Evolutionary conservation across 306 rosid genomes (phyloP).

Genomic region (Dalbergia oliveri): DNA sequence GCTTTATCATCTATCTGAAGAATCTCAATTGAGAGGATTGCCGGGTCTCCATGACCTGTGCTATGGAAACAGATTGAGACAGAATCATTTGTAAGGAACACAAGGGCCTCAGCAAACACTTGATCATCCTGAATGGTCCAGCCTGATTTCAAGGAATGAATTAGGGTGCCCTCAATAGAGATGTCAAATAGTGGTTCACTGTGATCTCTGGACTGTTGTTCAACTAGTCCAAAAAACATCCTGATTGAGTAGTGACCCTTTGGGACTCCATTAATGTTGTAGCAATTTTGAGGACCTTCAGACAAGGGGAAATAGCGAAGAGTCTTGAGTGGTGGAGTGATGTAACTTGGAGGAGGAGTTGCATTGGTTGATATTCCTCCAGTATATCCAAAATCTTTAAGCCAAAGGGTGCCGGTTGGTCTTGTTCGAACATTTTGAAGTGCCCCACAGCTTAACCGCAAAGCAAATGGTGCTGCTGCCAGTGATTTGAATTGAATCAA

Average conservation of each 20-base stretch:
- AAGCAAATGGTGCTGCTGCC: conserved; percentile 69
- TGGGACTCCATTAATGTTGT: conserved; percentile 64
- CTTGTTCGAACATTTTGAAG: conserved; percentile 59
- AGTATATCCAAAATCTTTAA: conserved; percentile 74
- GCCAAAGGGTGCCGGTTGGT: conserved; percentile 74
- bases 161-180: conserved; percentile 80
- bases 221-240: conserved; percentile 74
- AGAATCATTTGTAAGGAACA: conserved; percentile 65
- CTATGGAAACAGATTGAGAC: conserved; percentile 84
- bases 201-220: conserved; percentile 47
- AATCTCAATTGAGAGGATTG: conserved; percentile 79
- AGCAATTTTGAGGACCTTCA: conserved; percentile 85
- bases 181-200: conserved; percentile 75
- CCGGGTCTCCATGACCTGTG: conserved; percentile 93
- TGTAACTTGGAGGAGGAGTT: conserved; percentile 52
- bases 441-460: conserved; percentile 89
- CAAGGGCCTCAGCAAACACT: conserved; percentile 70
- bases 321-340: conserved; percentile 71
- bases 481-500: conserved; percentile 25
- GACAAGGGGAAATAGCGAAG: conserved; percentile 76
- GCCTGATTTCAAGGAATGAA: conserved; percentile 72
- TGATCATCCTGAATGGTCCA: conserved; percentile 71
- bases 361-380: conserved; percentile 88
- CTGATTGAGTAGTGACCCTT: conserved; percentile 77
- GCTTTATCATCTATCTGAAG: conserved; percentile 75